Conservation (phyloP, 75 land plant species). For the Pseudotsuga menziesii region DNA sequence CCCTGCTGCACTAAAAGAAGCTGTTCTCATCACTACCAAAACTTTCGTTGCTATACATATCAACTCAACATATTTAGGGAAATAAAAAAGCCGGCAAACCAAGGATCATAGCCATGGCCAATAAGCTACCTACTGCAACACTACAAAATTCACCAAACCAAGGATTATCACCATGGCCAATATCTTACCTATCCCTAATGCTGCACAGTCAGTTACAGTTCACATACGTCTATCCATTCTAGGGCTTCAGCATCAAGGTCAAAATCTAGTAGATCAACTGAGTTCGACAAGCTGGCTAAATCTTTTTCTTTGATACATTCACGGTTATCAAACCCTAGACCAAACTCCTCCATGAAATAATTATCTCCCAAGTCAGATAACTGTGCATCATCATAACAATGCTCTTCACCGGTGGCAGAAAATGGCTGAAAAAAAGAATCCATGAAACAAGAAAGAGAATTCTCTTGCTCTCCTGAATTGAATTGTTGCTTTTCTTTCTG, state of each 20-base stretch:
- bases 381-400: neutral
- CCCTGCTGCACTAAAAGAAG: constrained; percentile 1
- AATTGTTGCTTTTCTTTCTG: constrained; percentile 4
- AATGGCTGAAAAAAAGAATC: neutral
- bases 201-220: neutral
- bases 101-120: neutral
- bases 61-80: constrained; percentile 8
- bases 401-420: neutral
- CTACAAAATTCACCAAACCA: neutral
- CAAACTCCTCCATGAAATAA: constrained; percentile 9
- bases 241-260: constrained; percentile 15
- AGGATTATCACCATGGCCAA: neutral
- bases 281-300: neutral
- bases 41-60: constrained; percentile 3
- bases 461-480: neutral
- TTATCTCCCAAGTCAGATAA: neutral
- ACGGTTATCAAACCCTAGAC: neutral
- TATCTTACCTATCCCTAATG: neutral
- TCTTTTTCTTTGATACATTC: neutral
- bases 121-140: neutral
- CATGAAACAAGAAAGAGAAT: neutral
- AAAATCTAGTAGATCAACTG: neutral
- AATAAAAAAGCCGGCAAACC: neutral
- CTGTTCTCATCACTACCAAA: neutral
- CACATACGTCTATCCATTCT: neutral